Conservation (phyloP, 345 rosid genomes). For the Rhodomyrtus tomentosa region DNA sequence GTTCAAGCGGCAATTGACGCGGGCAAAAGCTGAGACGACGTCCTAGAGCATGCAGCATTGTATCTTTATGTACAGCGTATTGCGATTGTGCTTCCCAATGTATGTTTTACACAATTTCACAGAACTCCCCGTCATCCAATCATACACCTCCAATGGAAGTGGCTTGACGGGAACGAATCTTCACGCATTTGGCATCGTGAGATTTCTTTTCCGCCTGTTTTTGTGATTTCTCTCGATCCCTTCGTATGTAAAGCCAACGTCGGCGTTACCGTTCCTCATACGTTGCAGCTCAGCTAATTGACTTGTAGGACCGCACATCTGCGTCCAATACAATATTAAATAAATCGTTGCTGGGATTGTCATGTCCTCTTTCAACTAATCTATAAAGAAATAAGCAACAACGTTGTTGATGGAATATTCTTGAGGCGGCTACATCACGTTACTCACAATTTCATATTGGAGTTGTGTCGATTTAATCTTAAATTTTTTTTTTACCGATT, state of each 20-base stretch:
- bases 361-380: not conserved
- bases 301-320: not conserved
- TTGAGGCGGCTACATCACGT: not conserved
- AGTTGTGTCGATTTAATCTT: too few species aligned
- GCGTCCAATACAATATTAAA: not conserved
- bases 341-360: not conserved
- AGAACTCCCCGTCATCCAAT: not conserved
- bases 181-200: not conserved
- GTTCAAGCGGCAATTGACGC: conserved; percentile 56
- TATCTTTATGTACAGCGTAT: not conserved
- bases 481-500: too few species aligned
- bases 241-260: not conserved
- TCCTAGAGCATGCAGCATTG: not conserved
- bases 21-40: conserved; percentile 36
- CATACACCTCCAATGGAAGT: not conserved
- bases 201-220: not conserved
- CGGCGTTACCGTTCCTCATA: not conserved
- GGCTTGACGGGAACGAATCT: not conserved
- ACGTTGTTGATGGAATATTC: not conserved
- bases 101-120: not conserved
- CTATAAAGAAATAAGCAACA: not conserved
- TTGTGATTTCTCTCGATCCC: not conserved
- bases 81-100: not conserved
- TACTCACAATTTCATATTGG: not conserved
- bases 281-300: not conserved